Evolutionary conservation across 1,139 yeast species (phyloP).

Genomic region (Kodamaea derodonti): DNA sequence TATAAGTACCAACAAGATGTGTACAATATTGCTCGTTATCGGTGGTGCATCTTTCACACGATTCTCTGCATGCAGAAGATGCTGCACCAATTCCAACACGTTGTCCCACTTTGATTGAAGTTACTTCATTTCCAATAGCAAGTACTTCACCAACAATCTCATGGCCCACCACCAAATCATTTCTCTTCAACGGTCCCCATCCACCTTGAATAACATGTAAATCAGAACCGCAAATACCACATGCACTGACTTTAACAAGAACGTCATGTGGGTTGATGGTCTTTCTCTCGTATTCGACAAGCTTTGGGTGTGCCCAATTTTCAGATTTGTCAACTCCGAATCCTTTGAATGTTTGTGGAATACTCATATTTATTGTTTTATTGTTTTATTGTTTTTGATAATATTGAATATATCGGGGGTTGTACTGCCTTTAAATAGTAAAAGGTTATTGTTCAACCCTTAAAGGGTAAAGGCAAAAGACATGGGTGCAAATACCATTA

Average conservation of each 20-base stretch:
- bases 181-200: slow-evolving; percentile 28
- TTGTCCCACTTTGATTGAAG: slow-evolving; percentile 48
- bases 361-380: too few species aligned
- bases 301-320: slow-evolving; percentile 43
- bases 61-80: slow-evolving; percentile 38
- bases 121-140: slow-evolving; percentile 47
- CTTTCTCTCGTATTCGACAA: slow-evolving; percentile 38
- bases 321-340: slow-evolving; percentile 36
- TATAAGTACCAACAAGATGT: slow-evolving; percentile 42
- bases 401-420: too few species aligned
- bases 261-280: slow-evolving; percentile 37
- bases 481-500: too few species aligned
- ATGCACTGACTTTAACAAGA: slow-evolving; percentile 41
- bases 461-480: too few species aligned
- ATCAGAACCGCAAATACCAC: slow-evolving; percentile 66
- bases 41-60: slow-evolving; percentile 44
- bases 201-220: slow-evolving; percentile 46
- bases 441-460: too few species aligned
- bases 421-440: too few species aligned
- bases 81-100: slow-evolving; percentile 63
- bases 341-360: slow-evolving; percentile 40
- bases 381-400: too few species aligned
- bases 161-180: slow-evolving; percentile 39
- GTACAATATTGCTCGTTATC: slow-evolving; percentile 52
- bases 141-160: slow-evolving; percentile 56